Percentiles rank a stretch among this genome's conserved stretches.
phyloP scores from a whole-genome alignment of 345 rosid species.

The Pugionium dolabratum region DNA sequence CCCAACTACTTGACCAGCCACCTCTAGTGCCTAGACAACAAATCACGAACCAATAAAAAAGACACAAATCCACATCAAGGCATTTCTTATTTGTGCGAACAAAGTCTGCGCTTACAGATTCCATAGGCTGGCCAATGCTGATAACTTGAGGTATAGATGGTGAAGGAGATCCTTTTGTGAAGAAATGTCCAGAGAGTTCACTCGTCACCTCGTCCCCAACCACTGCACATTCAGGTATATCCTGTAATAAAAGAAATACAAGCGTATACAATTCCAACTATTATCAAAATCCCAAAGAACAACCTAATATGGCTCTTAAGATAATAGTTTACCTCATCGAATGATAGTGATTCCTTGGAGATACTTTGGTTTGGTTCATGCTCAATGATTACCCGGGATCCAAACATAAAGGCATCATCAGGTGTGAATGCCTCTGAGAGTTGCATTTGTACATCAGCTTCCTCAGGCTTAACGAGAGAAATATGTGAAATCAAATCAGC shows the following conservation, averaged over 20 bases:
- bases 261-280: background rate
- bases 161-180: slow-evolving; percentile 61
- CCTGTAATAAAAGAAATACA: slow-evolving; percentile 50
- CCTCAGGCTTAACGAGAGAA: slow-evolving; percentile 54
- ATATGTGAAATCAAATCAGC: slow-evolving; percentile 19
- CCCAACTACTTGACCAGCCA: slow-evolving; percentile 93
- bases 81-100: slow-evolving; percentile 7
- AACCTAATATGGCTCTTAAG: slow-evolving; percentile 16
- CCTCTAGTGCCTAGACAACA: slow-evolving; percentile 77
- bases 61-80: slow-evolving; percentile 4
- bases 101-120: slow-evolving; percentile 55
- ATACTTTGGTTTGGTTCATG: slow-evolving; percentile 48
- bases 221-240: slow-evolving; percentile 48
- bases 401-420: slow-evolving; percentile 81
- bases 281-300: background rate
- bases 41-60: slow-evolving; percentile 20
- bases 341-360: slow-evolving; percentile 77
- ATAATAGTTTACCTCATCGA: slow-evolving; percentile 66
- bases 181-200: slow-evolving; percentile 71
- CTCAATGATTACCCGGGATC: slow-evolving; percentile 52
- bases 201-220: slow-evolving; percentile 73
- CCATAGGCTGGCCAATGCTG: slow-evolving; percentile 89
- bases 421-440: slow-evolving; percentile 79
- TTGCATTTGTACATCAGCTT: slow-evolving; percentile 62
- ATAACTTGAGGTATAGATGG: slow-evolving; percentile 66